A percentile compares a stretch with the other conserved stretches of the same genome.
phyloP scores from a whole-genome alignment of 2,329 filamentous ascomycete species.

The Trichoderma pleuroti region DNA sequence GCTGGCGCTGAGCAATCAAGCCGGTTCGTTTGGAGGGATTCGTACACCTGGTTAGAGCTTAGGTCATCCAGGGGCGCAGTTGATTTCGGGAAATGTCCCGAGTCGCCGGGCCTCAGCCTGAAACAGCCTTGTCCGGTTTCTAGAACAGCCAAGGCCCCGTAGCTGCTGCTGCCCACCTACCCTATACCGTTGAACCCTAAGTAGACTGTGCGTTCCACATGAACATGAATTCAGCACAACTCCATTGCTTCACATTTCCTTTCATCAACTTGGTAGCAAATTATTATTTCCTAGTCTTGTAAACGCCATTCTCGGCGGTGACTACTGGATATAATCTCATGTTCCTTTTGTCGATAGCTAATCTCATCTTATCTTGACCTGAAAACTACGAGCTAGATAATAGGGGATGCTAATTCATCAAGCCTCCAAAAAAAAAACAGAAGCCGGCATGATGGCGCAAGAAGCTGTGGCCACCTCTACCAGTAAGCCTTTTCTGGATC shows the following conservation, averaged over 20 bases:
- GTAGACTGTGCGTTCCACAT: too few relatives aligned
- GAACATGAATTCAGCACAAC: background rate
- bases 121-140: background rate
- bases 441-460: background rate
- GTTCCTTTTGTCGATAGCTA: background rate
- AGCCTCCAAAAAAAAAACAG: background rate
- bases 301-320: background rate
- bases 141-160: background rate
- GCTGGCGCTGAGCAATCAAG: background rate
- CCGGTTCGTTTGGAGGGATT: background rate
- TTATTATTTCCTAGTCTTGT: background rate
- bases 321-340: background rate
- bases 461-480: background rate
- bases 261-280: background rate
- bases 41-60: slow-evolving; percentile 21
- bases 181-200: background rate
- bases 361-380: background rate
- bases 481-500: background rate
- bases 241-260: background rate
- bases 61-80: slow-evolving; percentile 27
- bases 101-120: slow-evolving; percentile 2
- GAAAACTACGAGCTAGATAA: too few relatives aligned
- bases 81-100: slow-evolving; percentile 10
- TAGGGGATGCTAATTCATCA: background rate
- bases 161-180: background rate